Conservation (phyloP, 2,329 filamentous ascomycete species). For the Aspergillus neotritici region DNA sequence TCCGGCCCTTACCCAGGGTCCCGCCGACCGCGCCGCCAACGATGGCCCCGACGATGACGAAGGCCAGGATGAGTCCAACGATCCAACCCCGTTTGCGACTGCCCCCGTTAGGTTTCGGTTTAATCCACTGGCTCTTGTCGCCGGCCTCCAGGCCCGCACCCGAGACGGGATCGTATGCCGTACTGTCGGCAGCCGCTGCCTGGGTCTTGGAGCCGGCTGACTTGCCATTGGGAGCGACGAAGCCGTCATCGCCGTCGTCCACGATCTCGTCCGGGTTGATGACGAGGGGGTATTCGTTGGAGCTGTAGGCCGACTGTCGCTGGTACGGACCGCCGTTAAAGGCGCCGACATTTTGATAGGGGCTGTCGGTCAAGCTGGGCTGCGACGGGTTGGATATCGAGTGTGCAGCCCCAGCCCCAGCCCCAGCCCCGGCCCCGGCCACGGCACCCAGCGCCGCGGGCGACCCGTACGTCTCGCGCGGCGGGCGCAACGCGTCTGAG, state of each 20-base stretch:
- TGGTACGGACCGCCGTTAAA: constrained; percentile 62
- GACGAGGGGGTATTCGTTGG: constrained; percentile 45
- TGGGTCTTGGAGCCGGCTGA: constrained; percentile 16
- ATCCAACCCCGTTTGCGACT: constrained; percentile 66
- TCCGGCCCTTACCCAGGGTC: constrained; percentile 53
- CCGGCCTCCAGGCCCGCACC: constrained; percentile 24
- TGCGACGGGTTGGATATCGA: constrained; percentile 41
- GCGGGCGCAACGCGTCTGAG: constrained; percentile 21
- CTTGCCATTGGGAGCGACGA: constrained; percentile 45
- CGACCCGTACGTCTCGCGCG: constrained; percentile 38
- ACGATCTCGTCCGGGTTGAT: constrained; percentile 75
- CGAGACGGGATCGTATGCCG: constrained; percentile 53
- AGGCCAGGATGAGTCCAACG: constrained; percentile 58
- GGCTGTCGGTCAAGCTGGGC: constrained; percentile 45
- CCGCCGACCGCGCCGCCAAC: constrained; percentile 70
- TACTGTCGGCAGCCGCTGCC: constrained; percentile 44
- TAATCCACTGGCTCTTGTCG: constrained; percentile 64
- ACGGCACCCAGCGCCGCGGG: constrained; percentile 31
- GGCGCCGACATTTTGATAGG: constrained; percentile 31
- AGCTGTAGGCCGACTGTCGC: constrained; percentile 50
- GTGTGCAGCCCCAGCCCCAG: constrained; percentile 28
- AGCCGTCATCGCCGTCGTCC: constrained; percentile 83
- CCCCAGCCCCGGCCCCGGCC: too few species aligned
- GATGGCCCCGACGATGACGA: constrained; percentile 65
- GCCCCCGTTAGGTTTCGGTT: constrained; percentile 50